A percentile compares a stretch with the other conserved stretches of the same genome.
Conservation (phyloP, 1,284 basidiomycete species). For the Microbotryum lychnidis-dioicae region DNA sequence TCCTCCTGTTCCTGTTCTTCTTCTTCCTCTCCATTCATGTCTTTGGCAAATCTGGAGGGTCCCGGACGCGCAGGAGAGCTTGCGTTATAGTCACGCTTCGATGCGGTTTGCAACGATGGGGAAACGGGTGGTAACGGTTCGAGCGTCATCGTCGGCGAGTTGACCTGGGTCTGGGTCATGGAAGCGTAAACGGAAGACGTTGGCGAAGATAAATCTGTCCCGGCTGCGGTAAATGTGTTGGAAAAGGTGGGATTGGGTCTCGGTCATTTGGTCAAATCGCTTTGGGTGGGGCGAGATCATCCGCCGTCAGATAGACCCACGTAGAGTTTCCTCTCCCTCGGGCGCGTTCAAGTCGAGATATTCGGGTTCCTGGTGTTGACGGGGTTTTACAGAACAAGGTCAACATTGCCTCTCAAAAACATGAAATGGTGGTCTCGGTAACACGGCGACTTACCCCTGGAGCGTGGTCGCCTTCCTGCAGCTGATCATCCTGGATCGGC, state of each 20-base stretch:
- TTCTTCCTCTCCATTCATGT: too few species aligned
- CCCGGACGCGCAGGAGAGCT: too few species aligned
- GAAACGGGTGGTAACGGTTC: not conserved
- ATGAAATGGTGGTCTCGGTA: not conserved
- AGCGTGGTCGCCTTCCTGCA: not conserved
- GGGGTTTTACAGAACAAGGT: too few species aligned
- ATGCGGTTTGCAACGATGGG: not conserved
- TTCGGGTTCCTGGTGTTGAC: conserved; percentile 34
- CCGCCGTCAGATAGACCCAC: not conserved
- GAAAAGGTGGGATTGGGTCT: not conserved
- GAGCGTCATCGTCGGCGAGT: conserved; percentile 17
- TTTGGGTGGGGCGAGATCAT: not conserved
- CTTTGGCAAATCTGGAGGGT: too few species aligned
- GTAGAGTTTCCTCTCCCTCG: not conserved
- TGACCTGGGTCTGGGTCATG: conserved; percentile 13
- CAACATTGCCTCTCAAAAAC: not conserved
- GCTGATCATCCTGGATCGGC: conserved; percentile 27
- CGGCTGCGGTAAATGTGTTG: not conserved
- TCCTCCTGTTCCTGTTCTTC: too few species aligned
- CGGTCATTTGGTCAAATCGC: not conserved
- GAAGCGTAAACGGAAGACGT: conserved; percentile 24
- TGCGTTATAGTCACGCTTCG: not conserved
- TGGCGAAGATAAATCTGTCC: conserved; percentile 14
- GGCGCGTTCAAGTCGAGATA: conserved; percentile 41
- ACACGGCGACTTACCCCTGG: not conserved